phyloP scores from a whole-genome alignment of 2,329 filamentous ascomycete genomes.

The Calonectria multiphialidica region DNA sequence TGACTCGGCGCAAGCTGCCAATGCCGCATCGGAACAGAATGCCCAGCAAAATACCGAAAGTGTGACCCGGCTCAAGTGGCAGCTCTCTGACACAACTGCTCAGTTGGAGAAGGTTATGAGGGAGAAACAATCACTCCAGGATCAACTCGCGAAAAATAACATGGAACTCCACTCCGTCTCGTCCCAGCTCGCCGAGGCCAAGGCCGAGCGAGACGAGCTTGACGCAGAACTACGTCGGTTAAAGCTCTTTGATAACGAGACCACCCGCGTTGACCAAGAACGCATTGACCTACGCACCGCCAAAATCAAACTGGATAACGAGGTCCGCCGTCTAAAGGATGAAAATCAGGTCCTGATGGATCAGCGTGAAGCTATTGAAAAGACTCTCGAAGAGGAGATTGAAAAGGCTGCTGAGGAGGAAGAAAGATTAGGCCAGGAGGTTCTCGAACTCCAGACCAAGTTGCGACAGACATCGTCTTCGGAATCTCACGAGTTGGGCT shows the following conservation, averaged over 20 bases:
- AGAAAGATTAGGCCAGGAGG: conserved; percentile 68
- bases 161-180: conserved; percentile 71
- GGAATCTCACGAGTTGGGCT: conserved; percentile 66
- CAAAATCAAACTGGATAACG: conserved; percentile 76
- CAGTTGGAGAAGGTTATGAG: conserved; percentile 68
- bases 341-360: conserved; percentile 70
- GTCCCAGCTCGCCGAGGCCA: conserved; percentile 66
- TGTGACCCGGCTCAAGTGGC: conserved; percentile 65
- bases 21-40: conserved; percentile 47
- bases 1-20: conserved; percentile 43
- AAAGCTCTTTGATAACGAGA: conserved; percentile 69
- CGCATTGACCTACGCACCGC: conserved; percentile 75
- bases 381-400: conserved; percentile 74
- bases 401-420: conserved; percentile 76
- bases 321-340: conserved; percentile 73
- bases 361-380: conserved; percentile 70
- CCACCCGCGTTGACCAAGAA: conserved; percentile 74
- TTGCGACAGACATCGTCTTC: conserved; percentile 58
- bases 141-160: conserved; percentile 70
- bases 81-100: conserved; percentile 68
- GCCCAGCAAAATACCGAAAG: conserved; percentile 54
- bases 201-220: conserved; percentile 76
- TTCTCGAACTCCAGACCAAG: conserved; percentile 63
- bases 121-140: conserved; percentile 74
- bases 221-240: conserved; percentile 69